These are phyloP conservation scores for Helichrysum umbraculigerum DNA, from an alignment of 129 eudicot species.

Conservation along the genomic window DNA sequence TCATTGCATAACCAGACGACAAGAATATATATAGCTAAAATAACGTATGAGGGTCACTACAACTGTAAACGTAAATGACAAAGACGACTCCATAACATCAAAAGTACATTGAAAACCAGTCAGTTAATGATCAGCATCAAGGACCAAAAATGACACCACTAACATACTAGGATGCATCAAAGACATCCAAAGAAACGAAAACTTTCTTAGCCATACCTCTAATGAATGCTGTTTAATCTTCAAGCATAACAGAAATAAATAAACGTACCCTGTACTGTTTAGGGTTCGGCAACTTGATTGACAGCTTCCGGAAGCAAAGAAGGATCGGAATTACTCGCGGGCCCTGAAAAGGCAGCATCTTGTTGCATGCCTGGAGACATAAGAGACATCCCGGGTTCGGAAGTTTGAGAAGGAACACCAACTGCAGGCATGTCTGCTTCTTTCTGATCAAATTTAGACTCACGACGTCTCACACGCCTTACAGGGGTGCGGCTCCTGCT, in stretches of 20 bases:
- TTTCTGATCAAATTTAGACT: conserved; percentile 33
- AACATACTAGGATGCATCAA: not conserved
- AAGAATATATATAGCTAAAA: not conserved
- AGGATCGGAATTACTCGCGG: conserved; percentile 1
- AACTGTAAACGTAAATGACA: conserved; percentile 7
- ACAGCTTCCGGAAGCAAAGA: conserved; percentile 15
- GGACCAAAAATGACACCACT: conserved; percentile 14
- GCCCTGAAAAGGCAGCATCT: not conserved
- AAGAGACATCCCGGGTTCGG: not conserved
- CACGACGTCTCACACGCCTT: conserved; percentile 35
- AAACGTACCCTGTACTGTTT: not conserved
- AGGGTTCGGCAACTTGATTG: conserved; percentile 11
- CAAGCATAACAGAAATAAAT: not conserved
- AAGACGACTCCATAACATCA: not conserved
- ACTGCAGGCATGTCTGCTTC: conserved; percentile 27
- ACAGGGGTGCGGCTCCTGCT: conserved; percentile 49
- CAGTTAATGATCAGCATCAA: conserved; percentile 1
- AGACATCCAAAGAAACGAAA: not conserved
- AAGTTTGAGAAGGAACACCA: not conserved
- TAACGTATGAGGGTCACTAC: not conserved
- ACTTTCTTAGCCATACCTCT: not conserved
- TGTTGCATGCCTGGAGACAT: not conserved
- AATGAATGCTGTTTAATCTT: conserved; percentile 10
- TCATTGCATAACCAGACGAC: not conserved
- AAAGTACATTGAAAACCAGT: conserved; percentile 10